phyloP scores from a whole-genome alignment of 495 filamentous ascomycete genomes.

The Aspergillus heteromorphus region DNA sequence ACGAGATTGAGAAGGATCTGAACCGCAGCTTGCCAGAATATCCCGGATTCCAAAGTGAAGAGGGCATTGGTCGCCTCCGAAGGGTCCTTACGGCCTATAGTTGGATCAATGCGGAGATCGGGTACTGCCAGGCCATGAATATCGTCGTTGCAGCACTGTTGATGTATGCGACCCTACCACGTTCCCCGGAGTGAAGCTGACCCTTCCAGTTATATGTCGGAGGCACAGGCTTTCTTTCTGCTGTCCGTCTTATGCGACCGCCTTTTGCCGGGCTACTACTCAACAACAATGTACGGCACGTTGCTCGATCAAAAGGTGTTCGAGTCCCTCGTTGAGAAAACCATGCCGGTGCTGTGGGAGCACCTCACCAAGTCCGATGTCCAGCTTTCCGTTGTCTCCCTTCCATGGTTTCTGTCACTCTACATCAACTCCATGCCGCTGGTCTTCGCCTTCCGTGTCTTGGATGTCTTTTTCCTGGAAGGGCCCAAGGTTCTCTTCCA shows the following conservation, averaged over 20 bases:
- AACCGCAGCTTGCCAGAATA: conserved; percentile 96
- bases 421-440: conserved; percentile 99
- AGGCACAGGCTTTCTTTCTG: conserved; percentile 91
- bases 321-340: conserved; percentile 93
- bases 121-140: conserved; percentile 99
- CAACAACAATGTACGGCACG: conserved; percentile 97
- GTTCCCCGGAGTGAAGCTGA: conserved; percentile 14
- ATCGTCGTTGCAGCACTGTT: conserved; percentile 93
- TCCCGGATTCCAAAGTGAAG: conserved; percentile 92
- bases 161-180: conserved; percentile 51
- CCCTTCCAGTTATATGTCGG: conserved; percentile 78
- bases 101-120: conserved; percentile 91
- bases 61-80: conserved; percentile 85
- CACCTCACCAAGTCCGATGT: conserved; percentile 93
- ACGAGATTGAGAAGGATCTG: conserved; percentile 97
- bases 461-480: conserved; percentile 98
- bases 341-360: conserved; percentile 98
- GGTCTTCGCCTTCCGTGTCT: conserved; percentile 90
- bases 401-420: conserved; percentile 95
- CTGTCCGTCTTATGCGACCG: conserved; percentile 89
- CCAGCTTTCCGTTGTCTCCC: conserved; percentile 94
- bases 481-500: conserved; percentile 97
- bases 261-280: conserved; percentile 93
- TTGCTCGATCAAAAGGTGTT: conserved; percentile 95
- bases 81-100: conserved; percentile 93